Base-by-base conservation (phyloP, 1,284 basidiomycete species). In the Ceratobasidium sp. region DNA sequence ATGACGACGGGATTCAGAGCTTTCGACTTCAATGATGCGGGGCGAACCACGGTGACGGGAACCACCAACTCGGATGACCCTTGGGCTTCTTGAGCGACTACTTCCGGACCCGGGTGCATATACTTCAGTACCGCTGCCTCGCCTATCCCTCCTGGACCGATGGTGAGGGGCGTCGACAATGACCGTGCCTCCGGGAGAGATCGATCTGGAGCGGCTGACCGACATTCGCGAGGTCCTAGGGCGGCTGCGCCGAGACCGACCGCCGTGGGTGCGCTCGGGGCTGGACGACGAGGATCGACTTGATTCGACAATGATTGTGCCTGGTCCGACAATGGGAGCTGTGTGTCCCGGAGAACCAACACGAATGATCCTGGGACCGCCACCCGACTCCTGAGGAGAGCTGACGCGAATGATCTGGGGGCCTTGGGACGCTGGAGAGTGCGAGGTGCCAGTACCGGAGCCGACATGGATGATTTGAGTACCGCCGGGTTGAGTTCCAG, bases 301-400 rank as follows among this genome's bases (percentile, higher is more conserved):
- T n/a, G 38, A 15, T 34, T 68, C 65, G 22, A 56, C 65, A 1
- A 55, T 35, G n/a, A 68, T 55, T 31, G n/a, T 29, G 10, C 38
- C 53, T 17, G 32, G 43, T 4, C 52, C 52, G 3, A 49, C 5
- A 32, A 55, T 55, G 12, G 64, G 52, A n/a, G 42, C 64, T 15
- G 64, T 45, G 29, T 54, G 50, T 27, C 62, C 62, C 17, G 64
- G 50, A 10, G 64, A 67, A 10, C 64, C 64, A 13, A 67, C 43
- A 17, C 35, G 52, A 54, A 67, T 67, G 40, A 67, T 67, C 27
- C 55, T 35, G 32, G 64, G 64, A 7, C 50, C 64, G 22, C 29
- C 20, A 35, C 62, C 53, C 32, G 62, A 29, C 17, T 22, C 13
- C 7, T 12, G n/a, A 27, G 60, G 47, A 25, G 60, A 53, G 27